Evolutionary conservation across 306 rosid species (phyloP).

Genomic region (Astragalus glycyphyllos): DNA sequence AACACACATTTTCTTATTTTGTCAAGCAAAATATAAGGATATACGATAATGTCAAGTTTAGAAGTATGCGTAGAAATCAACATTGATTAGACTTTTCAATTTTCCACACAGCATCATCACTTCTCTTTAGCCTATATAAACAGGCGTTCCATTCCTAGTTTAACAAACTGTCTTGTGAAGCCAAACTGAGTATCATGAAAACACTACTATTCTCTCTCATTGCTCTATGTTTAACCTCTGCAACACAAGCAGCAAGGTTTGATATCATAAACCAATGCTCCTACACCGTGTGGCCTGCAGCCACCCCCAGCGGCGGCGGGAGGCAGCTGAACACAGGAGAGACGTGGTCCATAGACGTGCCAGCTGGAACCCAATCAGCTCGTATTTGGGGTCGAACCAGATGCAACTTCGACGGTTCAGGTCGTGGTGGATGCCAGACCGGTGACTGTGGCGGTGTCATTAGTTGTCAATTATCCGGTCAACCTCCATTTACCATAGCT

Average conservation of each 20-base stretch:
- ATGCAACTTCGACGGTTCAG: constrained; percentile 52
- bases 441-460: constrained; percentile 61
- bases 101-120: too few species aligned
- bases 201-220: not conserved
- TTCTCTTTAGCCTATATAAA: too few species aligned
- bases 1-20: too few species aligned
- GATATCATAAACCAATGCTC: constrained; percentile 53
- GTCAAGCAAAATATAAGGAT: too few species aligned
- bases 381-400: constrained; percentile 76
- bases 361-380: constrained; percentile 12
- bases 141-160: too few species aligned
- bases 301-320: constrained; percentile 54
- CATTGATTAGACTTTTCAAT: not conserved
- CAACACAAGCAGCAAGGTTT: constrained; percentile 46
- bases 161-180: too few species aligned
- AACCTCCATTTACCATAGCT: not conserved
- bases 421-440: constrained; percentile 54
- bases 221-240: not conserved
- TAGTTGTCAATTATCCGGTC: not conserved
- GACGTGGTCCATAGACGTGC: constrained; percentile 41
- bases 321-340: constrained; percentile 26
- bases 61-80: too few species aligned
- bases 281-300: constrained; percentile 63
- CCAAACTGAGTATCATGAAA: not conserved
- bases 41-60: too few species aligned